Evolutionary conservation across 2,329 filamentous ascomycete species (phyloP), one percentile per base, ranked within the genome.

Genomic region (Amphichorda felina): DNA sequence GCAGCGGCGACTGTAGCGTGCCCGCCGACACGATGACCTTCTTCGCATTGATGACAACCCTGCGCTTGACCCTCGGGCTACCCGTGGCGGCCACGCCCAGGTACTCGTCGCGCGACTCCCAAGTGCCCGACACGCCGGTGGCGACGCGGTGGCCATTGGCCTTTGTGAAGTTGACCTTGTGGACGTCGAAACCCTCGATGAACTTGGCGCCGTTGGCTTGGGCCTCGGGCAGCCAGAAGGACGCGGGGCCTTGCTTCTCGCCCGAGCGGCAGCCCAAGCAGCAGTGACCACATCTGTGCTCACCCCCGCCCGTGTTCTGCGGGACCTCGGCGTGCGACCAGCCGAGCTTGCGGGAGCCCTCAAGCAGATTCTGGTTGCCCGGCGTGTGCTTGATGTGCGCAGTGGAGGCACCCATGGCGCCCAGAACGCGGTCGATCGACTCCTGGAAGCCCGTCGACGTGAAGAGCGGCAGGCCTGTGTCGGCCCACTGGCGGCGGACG

Each of bases 401-500:
- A 0, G 69, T 60, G 3, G 70, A 70, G 7, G 82, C 81, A 15
- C 83, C 82, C 82, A 89, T 88, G 3, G 73, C 70, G 2, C 73
- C 64, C 46, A 77, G 87, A 2, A 91, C 81, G 5, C 76, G 70
- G 49, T 91, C 83, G 4, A 91, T 56, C 22, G 70, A 79, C 6
- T 68, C 64, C 48, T 89, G 83, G 47, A 78, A 91, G 14, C 76
- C 76, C 0, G 66, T 56, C 0, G 75, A 74, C 0, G 72, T 75
- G 50, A 89, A 87, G 46, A 88, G 79, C 0, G 68, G 64, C 13
- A 91, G 59, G 0, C 75, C 73, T 33, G 70, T 60, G 16, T 11
- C 13, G 0, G 80, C 74, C 84, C 85, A 93, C 56, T 89, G 82
- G 41, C 72, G 63, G 3, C 83, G 70, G 2, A 91, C 80, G 43